phyloP scores from a whole-genome alignment of 2,329 filamentous ascomycete genomes.

The Zopfia rhizophila region DNA sequence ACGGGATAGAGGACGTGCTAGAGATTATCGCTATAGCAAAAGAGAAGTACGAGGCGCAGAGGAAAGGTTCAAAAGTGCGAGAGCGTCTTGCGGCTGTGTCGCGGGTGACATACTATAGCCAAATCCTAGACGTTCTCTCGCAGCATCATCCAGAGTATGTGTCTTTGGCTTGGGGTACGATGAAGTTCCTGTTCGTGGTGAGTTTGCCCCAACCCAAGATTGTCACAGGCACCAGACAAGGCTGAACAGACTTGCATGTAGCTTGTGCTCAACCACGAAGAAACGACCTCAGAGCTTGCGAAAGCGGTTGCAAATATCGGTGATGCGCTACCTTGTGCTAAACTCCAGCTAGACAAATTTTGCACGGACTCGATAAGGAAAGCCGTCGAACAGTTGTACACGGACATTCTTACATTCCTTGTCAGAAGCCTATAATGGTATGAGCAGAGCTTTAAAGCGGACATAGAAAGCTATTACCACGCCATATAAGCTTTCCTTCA shows the following conservation, averaged over 20 bases:
- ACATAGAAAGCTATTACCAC: constrained; percentile 1
- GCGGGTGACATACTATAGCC: constrained; percentile 23
- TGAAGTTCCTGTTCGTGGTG: constrained; percentile 35
- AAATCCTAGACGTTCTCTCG: constrained; percentile 29
- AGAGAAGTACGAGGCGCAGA: constrained; percentile 7
- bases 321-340: constrained; percentile 7
- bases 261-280: constrained; percentile 11
- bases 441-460: constrained; percentile 7
- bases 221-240: neutral
- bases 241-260: neutral
- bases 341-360: constrained; percentile 6
- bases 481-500: constrained; percentile 15
- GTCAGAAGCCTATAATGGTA: constrained; percentile 6
- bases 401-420: constrained; percentile 9
- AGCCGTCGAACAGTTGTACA: constrained; percentile 6
- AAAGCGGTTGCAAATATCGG: constrained; percentile 13
- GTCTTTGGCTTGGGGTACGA: constrained; percentile 36
- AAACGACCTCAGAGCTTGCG: constrained; percentile 8
- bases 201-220: constrained; percentile 8
- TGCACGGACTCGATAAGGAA: constrained; percentile 7
- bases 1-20: constrained; percentile 12
- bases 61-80: constrained; percentile 6
- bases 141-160: constrained; percentile 42
- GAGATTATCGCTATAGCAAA: constrained; percentile 7
- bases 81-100: constrained; percentile 19